These are phyloP conservation scores for Apostasia shenzhenica DNA, from an alignment of 106 monocot species.

Conservation along the genomic window DNA sequence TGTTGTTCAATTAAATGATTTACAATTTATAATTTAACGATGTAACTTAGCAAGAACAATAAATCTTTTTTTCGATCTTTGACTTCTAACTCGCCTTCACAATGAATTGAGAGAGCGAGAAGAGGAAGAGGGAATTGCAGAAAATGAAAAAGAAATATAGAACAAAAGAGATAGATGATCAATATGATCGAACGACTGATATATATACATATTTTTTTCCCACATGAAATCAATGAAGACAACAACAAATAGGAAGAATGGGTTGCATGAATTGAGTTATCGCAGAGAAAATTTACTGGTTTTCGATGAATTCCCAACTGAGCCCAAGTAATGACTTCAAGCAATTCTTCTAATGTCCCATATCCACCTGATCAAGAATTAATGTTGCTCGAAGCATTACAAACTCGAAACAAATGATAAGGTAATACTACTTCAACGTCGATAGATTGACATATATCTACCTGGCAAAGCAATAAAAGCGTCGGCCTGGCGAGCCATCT, in stretches of 20 bases:
- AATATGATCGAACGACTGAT: background rate
- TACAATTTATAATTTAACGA: no score
- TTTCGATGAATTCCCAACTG: constrained; percentile 81
- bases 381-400: background rate
- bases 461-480: constrained; percentile 89
- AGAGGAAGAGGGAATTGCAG: no score
- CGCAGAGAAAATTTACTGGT: constrained; percentile 30
- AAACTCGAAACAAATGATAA: background rate
- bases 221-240: background rate
- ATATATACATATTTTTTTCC: background rate
- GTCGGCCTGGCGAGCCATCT: constrained; percentile 73
- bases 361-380: constrained; percentile 43
- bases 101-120: no score
- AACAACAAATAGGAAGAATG: no score
- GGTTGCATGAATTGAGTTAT: background rate
- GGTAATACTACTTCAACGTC: background rate
- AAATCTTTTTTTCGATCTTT: no score
- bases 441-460: constrained; percentile 5
- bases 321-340: constrained; percentile 66
- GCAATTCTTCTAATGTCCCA: constrained; percentile 70
- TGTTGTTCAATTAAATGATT: no score
- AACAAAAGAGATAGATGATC: no score
- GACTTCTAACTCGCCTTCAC: no score
- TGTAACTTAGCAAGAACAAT: no score
- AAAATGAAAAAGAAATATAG: no score